Evolutionary conservation across 768 basidiomycete species (phyloP), one percentile per base, ranked within the genome.

Genomic region (Trametes meyenii): DNA sequence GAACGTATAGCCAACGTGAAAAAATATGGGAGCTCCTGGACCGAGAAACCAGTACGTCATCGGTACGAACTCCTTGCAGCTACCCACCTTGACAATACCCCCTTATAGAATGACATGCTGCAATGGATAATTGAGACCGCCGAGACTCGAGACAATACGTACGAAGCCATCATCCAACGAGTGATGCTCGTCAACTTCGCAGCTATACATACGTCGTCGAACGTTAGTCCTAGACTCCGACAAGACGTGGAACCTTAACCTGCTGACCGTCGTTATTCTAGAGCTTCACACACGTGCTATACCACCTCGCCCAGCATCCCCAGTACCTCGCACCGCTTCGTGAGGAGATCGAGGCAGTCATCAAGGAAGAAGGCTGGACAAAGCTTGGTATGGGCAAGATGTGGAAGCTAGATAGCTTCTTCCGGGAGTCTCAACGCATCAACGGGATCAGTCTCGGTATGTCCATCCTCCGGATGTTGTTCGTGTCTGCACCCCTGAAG

Each of bases 371-470:
- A 38, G 67, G 67, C 3, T 68, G 67, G 67, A 63, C 64, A 11
- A 65, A 63, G 50, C 43, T 40, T 10, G 51, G 80, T 75, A 36
- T 81, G 78, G 73, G 67, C 70, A 76, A 77, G 50, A 75, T 82
- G 73, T 69, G 74, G 58, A 77, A 77, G 61, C 50, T 81, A 14
- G 80, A 81, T 57, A 82, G 81, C 59, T 80, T 81, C 64, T 58
- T 81, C 19, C 75, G 76, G 36, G 81, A 81, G 58, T 76, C 75
- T 3, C 72, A 74, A 55, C 71, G 77, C 5, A 33, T 33, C 29
- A 46, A 46, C 21, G 45, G 45, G 21, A 24, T 46, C 21, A 46
- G 24, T 23, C 21, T 46, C 13, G 24, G 45, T 46, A 24, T 21
- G 45, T 14, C 45, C 11, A 13, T 11, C 19, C 45, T 13, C 5